Conservation (phyloP, 1,284 basidiomycete species). For the Earliella scabrosa region DNA sequence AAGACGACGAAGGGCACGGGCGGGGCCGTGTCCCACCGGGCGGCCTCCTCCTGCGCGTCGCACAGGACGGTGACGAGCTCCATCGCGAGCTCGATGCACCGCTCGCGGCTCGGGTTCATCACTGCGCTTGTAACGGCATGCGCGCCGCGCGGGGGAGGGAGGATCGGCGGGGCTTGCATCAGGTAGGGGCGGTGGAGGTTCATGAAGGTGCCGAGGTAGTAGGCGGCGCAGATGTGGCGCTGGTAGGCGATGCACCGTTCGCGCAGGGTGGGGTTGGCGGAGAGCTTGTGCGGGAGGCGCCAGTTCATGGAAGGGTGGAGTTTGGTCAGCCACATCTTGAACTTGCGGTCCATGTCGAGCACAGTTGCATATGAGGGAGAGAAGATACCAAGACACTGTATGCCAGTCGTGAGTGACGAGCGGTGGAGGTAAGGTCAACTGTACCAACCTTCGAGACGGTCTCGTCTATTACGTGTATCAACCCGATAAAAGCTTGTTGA, state of each 20-base stretch:
- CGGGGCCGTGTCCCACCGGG: conserved; percentile 10
- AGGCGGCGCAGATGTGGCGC: conserved; percentile 28
- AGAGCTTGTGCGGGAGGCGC: conserved; percentile 13
- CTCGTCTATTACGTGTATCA: conserved; percentile 46
- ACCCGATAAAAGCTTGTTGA: conserved; percentile 41
- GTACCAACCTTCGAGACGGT: conserved; percentile 43
- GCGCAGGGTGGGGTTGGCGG: conserved; percentile 5
- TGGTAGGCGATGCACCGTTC: conserved; percentile 28
- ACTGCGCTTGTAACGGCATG: conserved; percentile 9
- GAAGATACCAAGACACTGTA: conserved; percentile 45
- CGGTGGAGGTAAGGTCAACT: no score
- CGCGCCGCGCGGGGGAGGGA: conserved; percentile 12
- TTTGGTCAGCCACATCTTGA: conserved; percentile 47
- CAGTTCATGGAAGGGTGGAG: conserved; percentile 36
- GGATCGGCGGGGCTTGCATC: conserved; percentile 29
- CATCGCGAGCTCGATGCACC: conserved; percentile 33
- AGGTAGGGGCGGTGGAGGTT: conserved; percentile 34
- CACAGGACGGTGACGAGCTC: conserved; percentile 31
- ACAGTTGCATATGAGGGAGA: conserved; percentile 41
- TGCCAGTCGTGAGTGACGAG: no score
- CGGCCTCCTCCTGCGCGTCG: conserved; percentile 23
- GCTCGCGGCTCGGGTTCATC: conserved; percentile 31
- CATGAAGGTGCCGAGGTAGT: conserved; percentile 34
- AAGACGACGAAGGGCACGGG: conserved; percentile 18
- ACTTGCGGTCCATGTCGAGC: conserved; percentile 46